A percentile compares a stretch with the other conserved stretches of the same genome.
phyloP scores from a whole-genome alignment of 371 early-diverging fungal species.

The Smittium culicis region DNA sequence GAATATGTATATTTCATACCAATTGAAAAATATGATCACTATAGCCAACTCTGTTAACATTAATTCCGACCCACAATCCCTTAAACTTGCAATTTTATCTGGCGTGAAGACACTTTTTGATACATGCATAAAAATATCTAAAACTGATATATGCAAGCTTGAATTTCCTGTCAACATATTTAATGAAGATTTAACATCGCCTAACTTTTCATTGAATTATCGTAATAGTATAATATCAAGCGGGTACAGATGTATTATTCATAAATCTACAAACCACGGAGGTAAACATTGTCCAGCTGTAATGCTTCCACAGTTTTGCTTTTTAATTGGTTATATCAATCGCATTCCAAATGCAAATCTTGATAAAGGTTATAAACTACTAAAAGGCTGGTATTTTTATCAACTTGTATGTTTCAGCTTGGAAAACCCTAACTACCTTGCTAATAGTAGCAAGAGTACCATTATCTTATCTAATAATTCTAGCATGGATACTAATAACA shows the following conservation, averaged over 20 bases:
- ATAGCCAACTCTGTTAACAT: not conserved
- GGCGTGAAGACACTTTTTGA: not conserved
- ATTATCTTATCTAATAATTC: too few species aligned
- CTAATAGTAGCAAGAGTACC: too few species aligned
- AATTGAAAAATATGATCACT: not conserved
- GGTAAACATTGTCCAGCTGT: not conserved
- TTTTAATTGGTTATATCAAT: not conserved
- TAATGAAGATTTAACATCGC: not conserved
- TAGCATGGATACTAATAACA: too few species aligned
- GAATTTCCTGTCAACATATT: not conserved
- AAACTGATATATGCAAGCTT: not conserved
- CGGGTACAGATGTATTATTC: not conserved
- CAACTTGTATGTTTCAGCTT: not conserved
- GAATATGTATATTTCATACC: not conserved
- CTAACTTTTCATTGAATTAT: not conserved
- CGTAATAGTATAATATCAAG: not conserved
- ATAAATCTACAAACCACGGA: not conserved
- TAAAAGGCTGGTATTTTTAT: slow-evolving; percentile 6
- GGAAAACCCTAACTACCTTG: too few species aligned
- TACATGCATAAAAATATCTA: not conserved
- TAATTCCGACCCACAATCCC: not conserved
- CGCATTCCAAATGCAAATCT: not conserved
- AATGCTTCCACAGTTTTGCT: slow-evolving; percentile 5
- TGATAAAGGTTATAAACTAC: not conserved
- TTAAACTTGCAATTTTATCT: not conserved